Evolutionary conservation across 164 flowering plant genomes (phyloP), one percentile per base, ranked within the genome.

Genomic region (Magnolia kwangsiensis): DNA sequence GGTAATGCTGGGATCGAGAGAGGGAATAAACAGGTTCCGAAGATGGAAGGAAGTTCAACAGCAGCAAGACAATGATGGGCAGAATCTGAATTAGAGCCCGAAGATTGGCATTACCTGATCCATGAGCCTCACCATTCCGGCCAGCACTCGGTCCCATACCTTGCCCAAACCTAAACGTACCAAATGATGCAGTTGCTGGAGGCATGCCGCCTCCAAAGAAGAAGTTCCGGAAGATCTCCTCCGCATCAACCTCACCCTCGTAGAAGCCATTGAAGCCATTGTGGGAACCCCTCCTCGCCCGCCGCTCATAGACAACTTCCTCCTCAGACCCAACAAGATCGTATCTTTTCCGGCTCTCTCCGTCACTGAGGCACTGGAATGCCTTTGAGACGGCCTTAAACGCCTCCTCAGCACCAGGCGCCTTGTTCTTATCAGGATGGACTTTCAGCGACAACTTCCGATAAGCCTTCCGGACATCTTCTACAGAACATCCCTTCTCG

Each of bases 341-440:
- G 72, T 95, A 95, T 51, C 77, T 89, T 74, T 82, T 90, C 83
- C 90, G 79, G 75, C 78, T 87, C 76, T 90, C 98, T 75, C 89
- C 95, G 68, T 89, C 78, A 73, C 91, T 88, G 37, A 95, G 87
- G 73, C 98, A 95, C 85, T 92, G 94, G 83, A 93, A 95, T 3
- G 98, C 97, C 81, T 89, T 95, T 0, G 98, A 95, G 3, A 95
- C 98, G 13, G 83, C 76, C 87, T 95, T 95, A 78, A 95, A 95
- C 0, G 98, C 96, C 77, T 95, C 98, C 81, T 95, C 98, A 0
- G 98, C 89, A 2, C 98, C 98, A 2, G 98, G 97, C 0, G 98
- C 94, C 65, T 82, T 84, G 85, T 95, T 95, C 86, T 95, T 95
- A 75, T 95, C 98, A 0, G 98, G 97, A 70, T 95, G 98, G 64